Evolutionary conservation across 129 eudicot species (phyloP).

Genomic region (Daucus carota): DNA sequence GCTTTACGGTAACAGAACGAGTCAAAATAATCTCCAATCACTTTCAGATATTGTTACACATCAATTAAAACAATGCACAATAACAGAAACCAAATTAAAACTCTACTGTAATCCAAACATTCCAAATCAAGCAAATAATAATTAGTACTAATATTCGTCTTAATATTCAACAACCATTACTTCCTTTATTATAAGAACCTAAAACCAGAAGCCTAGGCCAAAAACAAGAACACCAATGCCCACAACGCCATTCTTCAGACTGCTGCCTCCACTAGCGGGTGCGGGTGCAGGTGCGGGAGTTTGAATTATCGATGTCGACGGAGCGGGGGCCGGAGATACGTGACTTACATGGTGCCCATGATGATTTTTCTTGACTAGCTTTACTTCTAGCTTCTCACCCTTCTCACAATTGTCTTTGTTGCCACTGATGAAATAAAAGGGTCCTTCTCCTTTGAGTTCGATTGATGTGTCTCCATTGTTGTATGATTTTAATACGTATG

Average conservation of each 20-base stretch:
- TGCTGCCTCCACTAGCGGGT: not conserved
- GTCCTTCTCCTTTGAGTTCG: conserved; percentile 31
- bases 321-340: not conserved
- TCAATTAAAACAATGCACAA: not conserved
- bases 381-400: conserved; percentile 54
- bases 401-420: conserved; percentile 44
- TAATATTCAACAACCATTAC: not conserved
- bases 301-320: not conserved
- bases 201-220: not conserved
- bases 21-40: not conserved
- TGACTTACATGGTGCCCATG: not conserved
- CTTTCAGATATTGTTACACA: conserved; percentile 2
- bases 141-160: not conserved
- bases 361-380: conserved; percentile 26
- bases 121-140: not conserved
- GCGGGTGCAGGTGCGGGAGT: conserved; percentile 1
- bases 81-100: not conserved
- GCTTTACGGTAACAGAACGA: not conserved
- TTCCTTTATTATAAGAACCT: not conserved
- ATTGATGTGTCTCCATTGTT: conserved; percentile 36
- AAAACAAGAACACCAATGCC: not conserved
- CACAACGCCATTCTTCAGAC: not conserved
- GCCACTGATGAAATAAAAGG: conserved; percentile 68
- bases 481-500: conserved; percentile 23
- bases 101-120: not conserved